Evolutionary conservation across 2,329 filamentous ascomycete species (phyloP).

Genomic region (Bertia moriformis): DNA sequence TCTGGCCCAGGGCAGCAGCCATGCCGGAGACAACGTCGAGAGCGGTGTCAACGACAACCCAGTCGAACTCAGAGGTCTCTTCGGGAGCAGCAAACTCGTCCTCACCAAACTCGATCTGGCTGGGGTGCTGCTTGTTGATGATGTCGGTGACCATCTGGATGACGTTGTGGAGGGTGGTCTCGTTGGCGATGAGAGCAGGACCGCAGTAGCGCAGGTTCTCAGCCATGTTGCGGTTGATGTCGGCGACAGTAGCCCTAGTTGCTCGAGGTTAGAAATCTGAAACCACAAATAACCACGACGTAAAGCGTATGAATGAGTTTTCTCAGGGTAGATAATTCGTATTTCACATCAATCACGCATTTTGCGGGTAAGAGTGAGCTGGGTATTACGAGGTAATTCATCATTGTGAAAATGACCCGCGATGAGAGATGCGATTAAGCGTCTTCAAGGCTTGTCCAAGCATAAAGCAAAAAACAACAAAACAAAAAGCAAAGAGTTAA

Average conservation of each 20-base stretch:
- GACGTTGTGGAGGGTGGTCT: conserved; percentile 60
- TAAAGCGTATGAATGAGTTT: conserved; percentile 2
- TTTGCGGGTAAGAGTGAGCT: conserved; percentile 96
- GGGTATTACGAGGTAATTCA: conserved; percentile 90
- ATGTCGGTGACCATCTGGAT: conserved; percentile 63
- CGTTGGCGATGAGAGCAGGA: conserved; percentile 65
- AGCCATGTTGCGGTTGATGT: conserved; percentile 86
- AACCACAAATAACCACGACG: conserved; percentile 25
- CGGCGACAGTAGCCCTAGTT: conserved; percentile 68
- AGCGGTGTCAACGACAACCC: conserved; percentile 88
- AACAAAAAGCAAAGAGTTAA: conserved; percentile 5
- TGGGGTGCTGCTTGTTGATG: conserved; percentile 80
- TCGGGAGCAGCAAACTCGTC: conserved; percentile 58
- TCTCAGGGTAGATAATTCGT: conserved; percentile 27
- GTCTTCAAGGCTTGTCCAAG: conserved; percentile 15
- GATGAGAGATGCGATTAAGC: no score
- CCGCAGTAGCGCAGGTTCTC: conserved; percentile 84
- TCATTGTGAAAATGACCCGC: no score
- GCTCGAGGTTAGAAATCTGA: conserved; percentile 25
- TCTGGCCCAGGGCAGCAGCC: conserved; percentile 63
- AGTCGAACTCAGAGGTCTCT: conserved; percentile 90
- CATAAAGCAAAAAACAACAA: conserved; percentile 8
- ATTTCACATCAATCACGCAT: conserved; percentile 74
- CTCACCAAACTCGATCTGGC: conserved; percentile 78
- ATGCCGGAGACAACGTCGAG: conserved; percentile 81